Evolutionary conservation across 2,329 filamentous ascomycete genomes (phyloP), one percentile per base, ranked within the genome.

Genomic region (Teratosphaeria zuluensis): DNA sequence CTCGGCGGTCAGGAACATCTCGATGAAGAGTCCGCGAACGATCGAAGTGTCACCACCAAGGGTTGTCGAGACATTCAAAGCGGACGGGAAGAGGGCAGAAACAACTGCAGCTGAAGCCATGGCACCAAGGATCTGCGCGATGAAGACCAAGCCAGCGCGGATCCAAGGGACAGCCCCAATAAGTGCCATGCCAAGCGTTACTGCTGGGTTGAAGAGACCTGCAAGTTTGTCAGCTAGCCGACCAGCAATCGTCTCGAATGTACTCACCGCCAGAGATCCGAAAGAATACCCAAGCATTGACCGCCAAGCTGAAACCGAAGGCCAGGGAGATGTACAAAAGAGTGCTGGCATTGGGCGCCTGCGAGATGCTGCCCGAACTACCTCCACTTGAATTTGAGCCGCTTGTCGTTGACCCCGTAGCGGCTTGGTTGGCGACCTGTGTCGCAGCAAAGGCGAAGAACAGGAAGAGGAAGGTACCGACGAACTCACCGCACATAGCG

Each of bases 1-100:
- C 64, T 75, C 66, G n/a, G 75, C 73, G 2, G 78, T 80, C 46
- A 79, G 68, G 57, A 80, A 76, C 75, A 78, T 78, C 62, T 80
- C 78, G 57, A 80, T 79, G 68, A 74, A 80, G 3, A 80, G 64
- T 12, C 77, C 78, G 38, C 74, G 75, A 28, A 68, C 70, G 28
- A 78, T 65, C 1, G 76, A 77, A 2, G 77, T 78, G 21, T 67
- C 66, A 14, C 65, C 65, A 51, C 73, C 72, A n/a, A 80, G 72
- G 4, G 70, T 74, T 1, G 77, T 79, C 11, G 73, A 72, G 21
- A 80, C 78, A 42, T 72, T 71, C 24, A 80, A 70, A 21, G 73
- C 70, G 1, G 76, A 75, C 5, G 78, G 76, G 42, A 80, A 77
- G 7, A 78, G 68, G 0, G 69, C 71, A 1, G 72, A 73, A 4